Percentiles rank a stretch among this genome's conserved stretches.
These are phyloP conservation scores for Emmonsiellopsis sp. DNA, from an alignment of 2,329 filamentous ascomycete species.

Conservation along the genomic window DNA sequence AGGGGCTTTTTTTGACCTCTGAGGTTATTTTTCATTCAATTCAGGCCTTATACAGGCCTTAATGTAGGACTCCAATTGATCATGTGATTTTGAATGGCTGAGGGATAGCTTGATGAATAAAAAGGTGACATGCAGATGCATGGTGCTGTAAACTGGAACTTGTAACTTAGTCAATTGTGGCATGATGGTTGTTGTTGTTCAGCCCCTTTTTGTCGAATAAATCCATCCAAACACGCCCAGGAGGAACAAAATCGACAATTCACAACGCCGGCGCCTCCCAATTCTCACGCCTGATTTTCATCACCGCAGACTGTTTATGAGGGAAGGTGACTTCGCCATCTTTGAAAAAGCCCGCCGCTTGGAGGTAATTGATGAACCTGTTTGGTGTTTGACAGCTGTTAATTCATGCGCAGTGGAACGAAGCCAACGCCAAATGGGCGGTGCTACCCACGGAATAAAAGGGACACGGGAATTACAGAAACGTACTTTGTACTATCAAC, in stretches of 20 bases:
- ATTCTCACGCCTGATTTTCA: slow-evolving; percentile 67
- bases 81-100: too few relatives aligned
- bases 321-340: slow-evolving; percentile 79
- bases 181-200: too few relatives aligned
- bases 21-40: too few relatives aligned
- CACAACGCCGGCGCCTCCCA: slow-evolving; percentile 63
- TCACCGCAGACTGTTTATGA: slow-evolving; percentile 84
- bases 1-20: too few relatives aligned
- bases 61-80: too few relatives aligned
- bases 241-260: slow-evolving; percentile 6
- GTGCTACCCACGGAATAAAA: neutral
- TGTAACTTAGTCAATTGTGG: too few relatives aligned
- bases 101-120: too few relatives aligned
- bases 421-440: neutral
- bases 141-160: too few relatives aligned
- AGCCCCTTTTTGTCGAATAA: too few relatives aligned
- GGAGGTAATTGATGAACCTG: slow-evolving; percentile 62
- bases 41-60: too few relatives aligned
- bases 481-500: slow-evolving; percentile 82
- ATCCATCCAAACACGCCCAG: neutral
- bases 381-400: neutral
- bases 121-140: too few relatives aligned
- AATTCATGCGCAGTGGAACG: neutral
- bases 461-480: neutral
- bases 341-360: slow-evolving; percentile 69